Base-by-base conservation (phyloP, 306 rosid genomes). In the Potentilla sterilis region DNA sequence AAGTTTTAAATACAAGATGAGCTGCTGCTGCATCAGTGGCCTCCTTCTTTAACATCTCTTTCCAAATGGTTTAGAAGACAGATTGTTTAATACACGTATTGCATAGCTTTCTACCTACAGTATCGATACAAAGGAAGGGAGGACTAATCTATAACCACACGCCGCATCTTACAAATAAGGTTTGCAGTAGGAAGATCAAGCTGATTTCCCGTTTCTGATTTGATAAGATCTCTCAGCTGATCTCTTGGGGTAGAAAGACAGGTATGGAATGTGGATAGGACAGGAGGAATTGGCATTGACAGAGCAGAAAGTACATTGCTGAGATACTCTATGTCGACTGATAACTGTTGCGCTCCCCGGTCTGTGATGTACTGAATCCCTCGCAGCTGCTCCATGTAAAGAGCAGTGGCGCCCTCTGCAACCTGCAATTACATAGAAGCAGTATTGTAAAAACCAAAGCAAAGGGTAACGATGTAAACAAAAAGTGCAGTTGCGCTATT, bases 331-430 rank as follows among this genome's bases (percentile, higher is more conserved):
- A 96, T 86, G 71, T 96, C 99, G 43, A 89, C 99, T 3, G 99
- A 84, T 37, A 96, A 85, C 85, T 96, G 99, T 73, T 89, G 94
- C 0, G 98, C 93, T 59, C 97, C 99, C 4, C 97, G 93, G 67
- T 96, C 99, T 11, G 98, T 87, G 64, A 96, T 86, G 74, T 88
- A 74, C 52, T 89, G 98, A 81, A 96, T 92, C 18, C 96, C 97
- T 58, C 97, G 87, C 85, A 96, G 76, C 67, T 96, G 98, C 74
- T 92, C 99, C 51, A 87, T 90, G 89, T 90, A 96, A 43, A 90
- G 92, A 71, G 97, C 98, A 28, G 92, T 89, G 16, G 98, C 97
- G 19, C 99, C 99, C 80, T 96, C 99, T 16, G 99, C 99, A 68
- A 92, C 98, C 99, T 96, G 73, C 73, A 74, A 65, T 71, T 62